phyloP scores from a whole-genome alignment of 225 moss, liverwort and hornwort species.

The Polytrichum formosum region DNA sequence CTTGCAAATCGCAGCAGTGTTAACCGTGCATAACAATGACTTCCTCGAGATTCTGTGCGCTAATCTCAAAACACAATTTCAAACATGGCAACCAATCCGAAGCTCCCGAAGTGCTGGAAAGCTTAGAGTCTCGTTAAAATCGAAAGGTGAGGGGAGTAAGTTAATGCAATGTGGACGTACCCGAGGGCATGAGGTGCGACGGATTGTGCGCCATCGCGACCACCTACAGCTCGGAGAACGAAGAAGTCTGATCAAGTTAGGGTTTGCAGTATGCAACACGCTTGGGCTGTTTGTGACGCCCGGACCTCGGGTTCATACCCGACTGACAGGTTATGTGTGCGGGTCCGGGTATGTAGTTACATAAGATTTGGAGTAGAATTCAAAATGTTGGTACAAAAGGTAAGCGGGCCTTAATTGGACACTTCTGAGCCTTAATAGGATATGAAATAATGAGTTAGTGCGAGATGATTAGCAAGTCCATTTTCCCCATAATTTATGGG shows the following conservation, averaged over 20 bases:
- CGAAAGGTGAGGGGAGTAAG: neutral
- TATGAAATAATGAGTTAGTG: too few species aligned
- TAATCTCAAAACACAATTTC: neutral
- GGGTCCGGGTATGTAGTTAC: too few species aligned
- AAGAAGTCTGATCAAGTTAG: neutral
- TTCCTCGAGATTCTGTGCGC: neutral
- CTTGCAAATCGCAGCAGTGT: neutral
- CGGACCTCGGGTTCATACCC: too few species aligned
- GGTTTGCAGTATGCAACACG: neutral
- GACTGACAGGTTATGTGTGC: too few species aligned
- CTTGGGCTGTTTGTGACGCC: too few species aligned
- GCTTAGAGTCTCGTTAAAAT: neutral
- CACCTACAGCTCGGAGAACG: neutral
- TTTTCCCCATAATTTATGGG: too few species aligned
- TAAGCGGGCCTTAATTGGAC: too few species aligned
- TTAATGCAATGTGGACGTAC: conserved; percentile 19
- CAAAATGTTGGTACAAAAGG: too few species aligned
- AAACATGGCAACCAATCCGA: neutral
- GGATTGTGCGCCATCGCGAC: conserved; percentile 90
- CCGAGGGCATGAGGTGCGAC: conserved; percentile 98
- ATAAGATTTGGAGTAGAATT: too few species aligned
- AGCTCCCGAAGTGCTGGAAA: too few species aligned
- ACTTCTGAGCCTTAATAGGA: too few species aligned
- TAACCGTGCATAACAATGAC: neutral
- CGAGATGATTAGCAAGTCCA: too few species aligned